A percentile compares a stretch with the other conserved stretches of the same genome.
Conservation (phyloP, 2,329 filamentous ascomycete genomes). For the Fonsecaea pugnacius region DNA sequence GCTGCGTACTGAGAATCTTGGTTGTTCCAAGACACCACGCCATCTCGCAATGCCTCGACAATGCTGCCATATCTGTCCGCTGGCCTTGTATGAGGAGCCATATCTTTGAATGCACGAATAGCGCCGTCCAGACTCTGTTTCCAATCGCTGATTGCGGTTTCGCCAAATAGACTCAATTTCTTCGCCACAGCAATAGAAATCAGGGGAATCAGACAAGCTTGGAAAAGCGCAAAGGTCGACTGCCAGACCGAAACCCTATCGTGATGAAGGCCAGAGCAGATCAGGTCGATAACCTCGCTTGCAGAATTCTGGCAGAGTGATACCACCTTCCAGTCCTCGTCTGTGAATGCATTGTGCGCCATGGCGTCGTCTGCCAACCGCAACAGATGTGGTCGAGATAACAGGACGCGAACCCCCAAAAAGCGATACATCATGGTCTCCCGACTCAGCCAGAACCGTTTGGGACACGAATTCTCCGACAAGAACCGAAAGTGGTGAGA, state of each 20-base stretch:
- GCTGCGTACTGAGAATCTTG: neutral
- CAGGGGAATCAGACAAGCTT: slow-evolving; percentile 16
- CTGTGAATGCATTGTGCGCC: slow-evolving; percentile 1
- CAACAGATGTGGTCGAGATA: slow-evolving; percentile 17
- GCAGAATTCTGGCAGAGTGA: slow-evolving; percentile 11
- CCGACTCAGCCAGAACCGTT: slow-evolving; percentile 4
- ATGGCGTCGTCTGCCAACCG: slow-evolving; percentile 10
- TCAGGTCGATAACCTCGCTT: slow-evolving; percentile 3
- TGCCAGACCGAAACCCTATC: slow-evolving; percentile 18
- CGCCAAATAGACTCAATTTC: slow-evolving; percentile 3
- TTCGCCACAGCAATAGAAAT: slow-evolving; percentile 9
- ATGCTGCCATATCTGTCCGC: slow-evolving; percentile 15
- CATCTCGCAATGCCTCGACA: slow-evolving; percentile 12
- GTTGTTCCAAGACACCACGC: neutral
- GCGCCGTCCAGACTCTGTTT: slow-evolving; percentile 9
- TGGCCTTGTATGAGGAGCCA: slow-evolving; percentile 12
- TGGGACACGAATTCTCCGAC: slow-evolving; percentile 7
- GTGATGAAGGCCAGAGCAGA: slow-evolving; percentile 2
- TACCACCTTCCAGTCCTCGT: slow-evolving; percentile 17
- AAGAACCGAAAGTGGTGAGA: slow-evolving; percentile 1
- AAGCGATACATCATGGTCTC: slow-evolving; percentile 7
- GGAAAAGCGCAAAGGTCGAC: slow-evolving; percentile 12
- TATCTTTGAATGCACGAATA: slow-evolving; percentile 15
- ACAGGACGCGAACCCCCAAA: slow-evolving; percentile 7
- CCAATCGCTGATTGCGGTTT: neutral